Conservation (phyloP, 2,329 filamentous ascomycete species). For the Penicillium sp. region DNA sequence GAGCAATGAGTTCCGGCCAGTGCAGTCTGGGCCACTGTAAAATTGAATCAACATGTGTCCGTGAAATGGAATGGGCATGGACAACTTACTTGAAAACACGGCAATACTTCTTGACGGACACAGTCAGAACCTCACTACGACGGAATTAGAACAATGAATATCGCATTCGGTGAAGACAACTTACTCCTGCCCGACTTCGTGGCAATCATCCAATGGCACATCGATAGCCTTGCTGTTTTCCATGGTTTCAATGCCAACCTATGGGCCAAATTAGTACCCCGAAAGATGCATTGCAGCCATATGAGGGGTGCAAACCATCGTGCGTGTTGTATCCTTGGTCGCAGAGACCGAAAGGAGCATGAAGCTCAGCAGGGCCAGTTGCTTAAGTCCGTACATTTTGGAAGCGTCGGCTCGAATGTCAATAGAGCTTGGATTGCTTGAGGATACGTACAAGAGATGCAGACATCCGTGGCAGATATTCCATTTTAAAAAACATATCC, state of each 20-base stretch:
- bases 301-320: conserved; percentile 7
- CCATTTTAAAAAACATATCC: neutral
- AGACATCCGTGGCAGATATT: neutral
- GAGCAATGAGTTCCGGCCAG: conserved; percentile 24
- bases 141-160: neutral
- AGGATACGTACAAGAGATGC: neutral
- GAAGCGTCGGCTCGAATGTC: conserved; percentile 3
- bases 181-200: conserved; percentile 24
- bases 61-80: neutral
- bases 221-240: conserved; percentile 18
- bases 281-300: neutral
- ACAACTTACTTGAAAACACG: conserved; percentile 25
- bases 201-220: conserved; percentile 24
- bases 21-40: conserved; percentile 21
- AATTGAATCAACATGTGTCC: neutral
- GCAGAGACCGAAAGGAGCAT: conserved; percentile 22
- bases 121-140: conserved; percentile 19
- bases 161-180: neutral
- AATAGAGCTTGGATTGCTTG: neutral
- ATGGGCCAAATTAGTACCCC: conserved; percentile 1
- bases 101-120: conserved; percentile 24
- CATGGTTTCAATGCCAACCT: conserved; percentile 25
- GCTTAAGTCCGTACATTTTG: conserved; percentile 24
- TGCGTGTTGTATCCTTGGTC: conserved; percentile 11
- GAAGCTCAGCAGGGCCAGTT: conserved; percentile 22